Base-by-base conservation (phyloP, 129 eudicot species). In the Escallonia rubra region DNA sequence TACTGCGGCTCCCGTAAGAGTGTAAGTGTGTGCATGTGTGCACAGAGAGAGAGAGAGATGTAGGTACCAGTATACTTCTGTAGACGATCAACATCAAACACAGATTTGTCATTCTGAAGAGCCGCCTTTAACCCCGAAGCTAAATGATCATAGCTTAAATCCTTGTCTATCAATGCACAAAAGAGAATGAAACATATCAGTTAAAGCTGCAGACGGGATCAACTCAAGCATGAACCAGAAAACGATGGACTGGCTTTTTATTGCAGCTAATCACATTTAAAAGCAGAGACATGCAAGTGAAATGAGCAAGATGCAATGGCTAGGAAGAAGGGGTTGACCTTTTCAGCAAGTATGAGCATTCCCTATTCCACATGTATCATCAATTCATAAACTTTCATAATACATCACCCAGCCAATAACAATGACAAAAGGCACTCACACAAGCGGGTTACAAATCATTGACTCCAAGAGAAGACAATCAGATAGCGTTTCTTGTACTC, bases 31-130 rank as follows among this genome's bases (percentile, higher is more conserved):
- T 41, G 50, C 14, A 11, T 38, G 61, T 10, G 41, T 3, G 39
- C 8, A 34, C 14, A 61, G 15, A 61, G 8, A 14, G 3, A 45
- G 45, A 57, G 34, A 23, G 52, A 34, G 57, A 51, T 23, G 34
- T 23, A 39, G 43, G n/a, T 78, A 88, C 98, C 98, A 7, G 95
- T 88, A 73, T 86, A 92, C 81, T 89, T 83, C 68, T 86, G 96
- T 23, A 92, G 87, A 61, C 98, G 89, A 76, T 86, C 96, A 43
- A 95, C 96, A 74, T 92, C 89, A 61, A 92, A 86, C 53, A 80
- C 98, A 59, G 96, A 83, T 62, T 78, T 70, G 72, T 88, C 98
- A 16, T 82, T 79, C 57, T 88, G 74, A 69, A 92, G 84, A 48
- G 96, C 87, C 55, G 65, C 79, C 86, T 86, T 92, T 62, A 92